These are phyloP conservation scores for Lentinula sp. DNA, from an alignment of 768 basidiomycete genomes.

Conservation along the genomic window DNA sequence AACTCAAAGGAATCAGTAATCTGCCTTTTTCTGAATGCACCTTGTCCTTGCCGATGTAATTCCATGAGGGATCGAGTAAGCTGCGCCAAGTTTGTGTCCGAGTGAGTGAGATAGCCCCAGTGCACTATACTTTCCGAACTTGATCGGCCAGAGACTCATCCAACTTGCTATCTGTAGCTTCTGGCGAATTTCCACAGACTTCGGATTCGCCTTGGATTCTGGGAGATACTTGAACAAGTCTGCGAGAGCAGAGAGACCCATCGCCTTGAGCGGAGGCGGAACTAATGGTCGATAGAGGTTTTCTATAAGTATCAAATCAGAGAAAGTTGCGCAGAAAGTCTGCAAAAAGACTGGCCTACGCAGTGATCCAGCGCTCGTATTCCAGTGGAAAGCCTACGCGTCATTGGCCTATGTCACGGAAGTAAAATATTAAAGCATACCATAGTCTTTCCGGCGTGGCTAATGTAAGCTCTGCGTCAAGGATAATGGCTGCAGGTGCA, in stretches of 20 bases:
- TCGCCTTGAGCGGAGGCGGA: slow-evolving; percentile 52
- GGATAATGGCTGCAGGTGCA: slow-evolving; percentile 66
- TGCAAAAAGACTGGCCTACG: slow-evolving; percentile 40
- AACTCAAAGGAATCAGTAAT: background rate
- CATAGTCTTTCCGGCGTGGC: slow-evolving; percentile 71
- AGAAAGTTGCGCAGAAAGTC: background rate
- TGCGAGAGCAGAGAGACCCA: slow-evolving; percentile 60
- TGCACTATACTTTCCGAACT: slow-evolving; percentile 52
- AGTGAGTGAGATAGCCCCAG: slow-evolving; percentile 74
- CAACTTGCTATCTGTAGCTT: slow-evolving; percentile 69
- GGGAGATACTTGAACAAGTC: slow-evolving; percentile 76
- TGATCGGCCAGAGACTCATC: slow-evolving; percentile 75
- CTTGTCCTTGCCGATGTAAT: slow-evolving; percentile 62
- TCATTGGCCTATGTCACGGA: slow-evolving; percentile 8
- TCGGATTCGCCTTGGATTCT: slow-evolving; percentile 51
- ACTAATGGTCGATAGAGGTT: slow-evolving; percentile 53
- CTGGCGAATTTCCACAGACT: slow-evolving; percentile 53
- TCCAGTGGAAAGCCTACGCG: slow-evolving; percentile 67
- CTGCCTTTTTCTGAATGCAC: background rate
- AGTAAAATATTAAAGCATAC: slow-evolving; percentile 26
- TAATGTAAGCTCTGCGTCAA: slow-evolving; percentile 71
- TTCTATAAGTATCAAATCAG: slow-evolving; percentile 30
- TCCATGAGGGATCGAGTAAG: slow-evolving; percentile 74
- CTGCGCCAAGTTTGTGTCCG: slow-evolving; percentile 68
- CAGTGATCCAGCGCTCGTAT: slow-evolving; percentile 77